phyloP scores from a whole-genome alignment of 2,329 filamentous ascomycete genomes.

The Fusarium falciforme region DNA sequence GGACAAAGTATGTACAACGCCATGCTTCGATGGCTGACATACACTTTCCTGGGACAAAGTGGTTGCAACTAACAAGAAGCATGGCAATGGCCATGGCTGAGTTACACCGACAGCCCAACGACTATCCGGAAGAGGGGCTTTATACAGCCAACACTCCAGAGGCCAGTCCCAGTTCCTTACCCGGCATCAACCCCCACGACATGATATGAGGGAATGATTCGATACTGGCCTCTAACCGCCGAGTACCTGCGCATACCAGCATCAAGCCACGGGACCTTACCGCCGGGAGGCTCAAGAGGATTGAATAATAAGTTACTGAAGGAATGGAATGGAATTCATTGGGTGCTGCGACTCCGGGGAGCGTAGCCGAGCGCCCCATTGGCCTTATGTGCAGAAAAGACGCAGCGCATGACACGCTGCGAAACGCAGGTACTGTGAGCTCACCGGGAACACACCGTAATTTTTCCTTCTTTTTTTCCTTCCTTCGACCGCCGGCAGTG shows the following conservation, averaged over 20 bases:
- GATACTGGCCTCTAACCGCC: background rate
- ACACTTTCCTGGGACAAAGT: background rate
- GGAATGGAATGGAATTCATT: background rate
- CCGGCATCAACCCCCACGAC: constrained; percentile 1
- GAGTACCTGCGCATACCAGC: background rate
- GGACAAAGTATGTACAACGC: background rate
- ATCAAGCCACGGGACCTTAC: background rate
- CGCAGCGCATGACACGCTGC: background rate
- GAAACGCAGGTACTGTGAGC: constrained; percentile 4
- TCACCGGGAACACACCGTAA: constrained; percentile 5
- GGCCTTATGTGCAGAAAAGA: constrained; percentile 2
- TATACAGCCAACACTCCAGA: background rate
- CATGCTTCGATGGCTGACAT: background rate
- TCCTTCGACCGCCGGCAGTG: background rate
- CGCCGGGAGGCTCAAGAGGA: background rate
- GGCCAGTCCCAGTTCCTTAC: background rate
- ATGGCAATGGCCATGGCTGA: background rate
- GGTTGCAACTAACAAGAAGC: background rate
- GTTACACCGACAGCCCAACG: background rate
- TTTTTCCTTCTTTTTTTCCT: background rate
- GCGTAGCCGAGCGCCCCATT: background rate
- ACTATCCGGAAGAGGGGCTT: background rate
- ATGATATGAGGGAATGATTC: background rate
- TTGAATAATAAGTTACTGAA: background rate
- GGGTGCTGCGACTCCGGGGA: background rate